Evolutionary conservation across 2,329 filamentous ascomycete species (phyloP), one percentile per base, ranked within the genome.

Genomic region (Cordyceps militaris): DNA sequence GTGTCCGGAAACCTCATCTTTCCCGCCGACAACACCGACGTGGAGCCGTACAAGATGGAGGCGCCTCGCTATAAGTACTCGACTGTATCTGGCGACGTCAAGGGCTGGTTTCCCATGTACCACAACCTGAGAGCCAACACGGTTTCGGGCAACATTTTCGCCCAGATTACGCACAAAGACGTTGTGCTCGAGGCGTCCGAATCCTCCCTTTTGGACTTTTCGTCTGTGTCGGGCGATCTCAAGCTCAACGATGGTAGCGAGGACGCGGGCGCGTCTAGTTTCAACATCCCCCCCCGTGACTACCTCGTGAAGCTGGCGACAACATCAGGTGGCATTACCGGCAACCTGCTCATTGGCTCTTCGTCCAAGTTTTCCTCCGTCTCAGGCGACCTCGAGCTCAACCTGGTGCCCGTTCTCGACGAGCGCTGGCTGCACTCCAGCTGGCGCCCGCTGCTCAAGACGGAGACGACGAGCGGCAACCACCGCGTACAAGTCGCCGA

Each of bases 31-130:
- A 52, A 63, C 19, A 62, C 61, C 16, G 62, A 65, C 7, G 54
- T 42, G 16, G 56, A 64, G 9, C 68, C 73, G 1, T 81, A 77
- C 65, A 61, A 62, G 7, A 67, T 83, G 47, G 66, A 73, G 56
- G 75, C 76, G 0, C 72, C 76, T 32, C 63, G 71, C 51, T 73
- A 79, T 57, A 64, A 70, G 28, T 70, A 78, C 14, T 62, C 65
- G 26, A 77, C 79, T 19, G 71, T 73, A 3, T 73, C 76, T 1
- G 77, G 76, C 8, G 51, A 66, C 14, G 74, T 83, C 60, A 59
- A 60, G 14, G 80, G 80, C 30, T 74, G 72, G 65, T 82, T 77
- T 70, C 77, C 80, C 0, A 69, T 83, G 1, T 78, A 76, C 64
- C 77, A 81, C 63, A 66, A 73, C 30, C 72, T 83, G 13, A 67